These are phyloP conservation scores for Trametes cubensis DNA, from an alignment of 768 basidiomycete species.

Conservation along the genomic window DNA sequence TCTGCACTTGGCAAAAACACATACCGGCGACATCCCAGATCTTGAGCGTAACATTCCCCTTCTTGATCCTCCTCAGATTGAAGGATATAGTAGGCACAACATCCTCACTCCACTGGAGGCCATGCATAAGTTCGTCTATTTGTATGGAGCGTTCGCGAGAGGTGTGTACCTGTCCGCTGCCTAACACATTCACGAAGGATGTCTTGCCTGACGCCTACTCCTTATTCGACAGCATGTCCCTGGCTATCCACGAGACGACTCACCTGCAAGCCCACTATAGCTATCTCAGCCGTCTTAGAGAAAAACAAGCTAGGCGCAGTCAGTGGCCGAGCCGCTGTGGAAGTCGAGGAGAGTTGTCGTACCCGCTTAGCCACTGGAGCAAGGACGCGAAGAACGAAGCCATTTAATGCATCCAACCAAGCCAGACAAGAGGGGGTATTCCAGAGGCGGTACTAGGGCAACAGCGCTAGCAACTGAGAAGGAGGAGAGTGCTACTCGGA, in stretches of 20 bases:
- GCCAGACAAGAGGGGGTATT: not conserved
- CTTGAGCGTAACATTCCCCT: conserved; percentile 89
- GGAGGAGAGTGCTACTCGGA: too few species aligned
- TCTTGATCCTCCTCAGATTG: conserved; percentile 85
- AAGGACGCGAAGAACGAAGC: conserved; percentile 50
- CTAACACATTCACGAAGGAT: conserved; percentile 90
- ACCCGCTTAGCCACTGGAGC: conserved; percentile 62
- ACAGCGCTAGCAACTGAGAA: too few species aligned
- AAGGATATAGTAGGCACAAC: conserved; percentile 96
- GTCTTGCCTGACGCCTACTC: conserved; percentile 91
- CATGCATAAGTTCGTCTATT: not conserved
- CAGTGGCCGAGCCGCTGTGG: conserved; percentile 3
- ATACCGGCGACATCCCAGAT: conserved; percentile 94
- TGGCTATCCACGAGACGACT: not conserved
- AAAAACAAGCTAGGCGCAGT: conserved; percentile 68
- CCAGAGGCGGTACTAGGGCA: too few species aligned
- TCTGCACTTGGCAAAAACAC: conserved; percentile 23
- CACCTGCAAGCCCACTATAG: conserved; percentile 90
- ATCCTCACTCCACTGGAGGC: conserved; percentile 84
- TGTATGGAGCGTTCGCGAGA: not conserved
- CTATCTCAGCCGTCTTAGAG: conserved; percentile 83
- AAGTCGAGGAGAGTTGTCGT: conserved; percentile 16
- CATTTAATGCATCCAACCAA: conserved; percentile 22
- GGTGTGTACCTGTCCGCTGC: conserved; percentile 69
- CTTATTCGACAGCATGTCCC: not conserved